These are phyloP conservation scores for Jacaranda mimosifolia DNA, from an alignment of 257 asterid genomes.

Conservation along the genomic window DNA sequence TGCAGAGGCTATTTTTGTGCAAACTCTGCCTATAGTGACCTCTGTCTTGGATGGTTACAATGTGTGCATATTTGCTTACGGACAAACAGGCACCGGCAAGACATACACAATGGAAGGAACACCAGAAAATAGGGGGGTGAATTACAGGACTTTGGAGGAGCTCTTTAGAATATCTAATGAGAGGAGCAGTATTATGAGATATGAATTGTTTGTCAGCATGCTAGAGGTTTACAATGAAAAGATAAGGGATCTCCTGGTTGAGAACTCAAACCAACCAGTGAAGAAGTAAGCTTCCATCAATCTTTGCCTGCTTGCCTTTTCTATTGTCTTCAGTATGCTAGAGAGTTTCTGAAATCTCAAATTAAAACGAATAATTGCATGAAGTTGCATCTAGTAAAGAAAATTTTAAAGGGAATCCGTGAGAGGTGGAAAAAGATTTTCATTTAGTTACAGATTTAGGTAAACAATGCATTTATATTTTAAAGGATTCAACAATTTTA, in stretches of 20 bases:
- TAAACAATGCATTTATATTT: background rate
- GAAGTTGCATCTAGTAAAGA: slow-evolving; percentile 6
- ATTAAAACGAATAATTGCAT: background rate
- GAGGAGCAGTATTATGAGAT: slow-evolving; percentile 71
- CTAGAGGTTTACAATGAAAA: slow-evolving; percentile 97
- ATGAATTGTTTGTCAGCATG: slow-evolving; percentile 92
- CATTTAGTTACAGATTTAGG: background rate
- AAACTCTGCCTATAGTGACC: slow-evolving; percentile 87
- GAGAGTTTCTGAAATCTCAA: slow-evolving; percentile 4
- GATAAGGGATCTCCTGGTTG: slow-evolving; percentile 91
- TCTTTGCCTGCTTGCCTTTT: slow-evolving; percentile 27
- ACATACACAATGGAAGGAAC: slow-evolving; percentile 98
- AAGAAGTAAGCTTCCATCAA: slow-evolving; percentile 74
- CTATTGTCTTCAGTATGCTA: background rate
- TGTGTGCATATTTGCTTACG: slow-evolving; percentile 96
- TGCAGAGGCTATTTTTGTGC: slow-evolving; percentile 79
- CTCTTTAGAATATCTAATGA: slow-evolving; percentile 73
- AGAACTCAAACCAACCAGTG: slow-evolving; percentile 70
- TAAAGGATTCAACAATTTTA: too few relatives aligned
- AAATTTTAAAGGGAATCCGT: background rate
- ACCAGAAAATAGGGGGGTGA: slow-evolving; percentile 87
- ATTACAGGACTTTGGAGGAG: slow-evolving; percentile 87
- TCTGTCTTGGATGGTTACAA: slow-evolving; percentile 96
- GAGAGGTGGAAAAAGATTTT: background rate
- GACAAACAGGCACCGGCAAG: slow-evolving; percentile 89